A percentile compares a stretch with the other conserved stretches of the same genome.
These are phyloP conservation scores for Pachyrhizus erosus DNA, from an alignment of 306 rosid genomes.

Conservation along the genomic window DNA sequence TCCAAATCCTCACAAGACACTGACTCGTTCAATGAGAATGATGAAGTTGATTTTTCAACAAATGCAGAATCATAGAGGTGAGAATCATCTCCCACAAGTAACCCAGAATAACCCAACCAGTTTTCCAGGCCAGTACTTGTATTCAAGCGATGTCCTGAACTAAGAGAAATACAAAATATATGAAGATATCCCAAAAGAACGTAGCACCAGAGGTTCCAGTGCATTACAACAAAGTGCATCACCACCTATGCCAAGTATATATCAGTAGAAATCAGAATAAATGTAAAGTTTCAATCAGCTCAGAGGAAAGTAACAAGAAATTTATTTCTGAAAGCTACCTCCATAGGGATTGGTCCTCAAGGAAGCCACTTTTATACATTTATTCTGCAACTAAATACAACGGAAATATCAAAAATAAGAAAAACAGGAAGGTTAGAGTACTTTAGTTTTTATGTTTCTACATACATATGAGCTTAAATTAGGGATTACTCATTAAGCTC, in stretches of 20 bases:
- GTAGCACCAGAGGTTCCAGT: conserved; percentile 61
- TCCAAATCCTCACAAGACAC: conserved; percentile 85
- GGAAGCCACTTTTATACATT: conserved; percentile 42
- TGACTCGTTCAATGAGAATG: conserved; percentile 47
- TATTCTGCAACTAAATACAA: conserved; percentile 50
- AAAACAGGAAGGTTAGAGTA: conserved; percentile 8
- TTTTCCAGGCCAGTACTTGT: conserved; percentile 44
- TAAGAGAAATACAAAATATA: conserved; percentile 55
- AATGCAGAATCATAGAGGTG: conserved; percentile 39
- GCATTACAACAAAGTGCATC: conserved; percentile 68
- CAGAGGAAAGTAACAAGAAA: background rate
- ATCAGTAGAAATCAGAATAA: conserved; percentile 47
- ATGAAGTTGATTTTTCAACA: conserved; percentile 43
- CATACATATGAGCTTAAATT: conserved; percentile 21
- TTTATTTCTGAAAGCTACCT: conserved; percentile 44
- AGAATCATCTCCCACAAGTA: conserved; percentile 50
- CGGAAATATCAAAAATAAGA: conserved; percentile 20
- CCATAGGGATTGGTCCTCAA: conserved; percentile 16
- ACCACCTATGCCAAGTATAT: conserved; percentile 51
- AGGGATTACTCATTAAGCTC: conserved; percentile 15
- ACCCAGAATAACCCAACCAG: conserved; percentile 50
- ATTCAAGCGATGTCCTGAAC: conserved; percentile 53
- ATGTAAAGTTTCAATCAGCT: conserved; percentile 43
- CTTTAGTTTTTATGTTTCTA: conserved; percentile 7
- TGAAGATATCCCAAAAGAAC: conserved; percentile 67